phyloP scores from a whole-genome alignment of 75 land plant genomes.

The Sequoiadendron giganteum region DNA sequence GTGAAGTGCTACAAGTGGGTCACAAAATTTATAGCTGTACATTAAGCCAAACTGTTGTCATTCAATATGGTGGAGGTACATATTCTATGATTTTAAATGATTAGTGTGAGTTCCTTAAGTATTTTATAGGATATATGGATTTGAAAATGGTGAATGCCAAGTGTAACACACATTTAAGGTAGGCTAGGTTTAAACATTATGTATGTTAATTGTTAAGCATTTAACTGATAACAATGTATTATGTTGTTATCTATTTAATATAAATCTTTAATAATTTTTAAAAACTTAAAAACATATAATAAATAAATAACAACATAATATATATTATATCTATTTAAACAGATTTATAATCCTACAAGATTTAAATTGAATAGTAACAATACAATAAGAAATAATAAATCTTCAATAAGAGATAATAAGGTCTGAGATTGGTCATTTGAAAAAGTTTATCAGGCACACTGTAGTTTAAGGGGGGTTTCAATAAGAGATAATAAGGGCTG shows the following conservation, averaged over 20 bases:
- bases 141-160: background rate
- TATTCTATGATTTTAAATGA: background rate
- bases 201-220: no score
- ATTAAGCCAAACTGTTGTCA: background rate
- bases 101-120: background rate
- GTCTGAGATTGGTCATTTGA: background rate
- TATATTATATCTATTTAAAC: no score
- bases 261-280: no score
- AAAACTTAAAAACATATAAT: no score
- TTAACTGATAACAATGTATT: no score
- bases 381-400: background rate
- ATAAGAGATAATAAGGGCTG: background rate
- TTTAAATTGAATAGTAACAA: no score
- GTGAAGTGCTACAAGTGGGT: slow-evolving; percentile 2
- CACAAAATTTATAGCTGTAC: background rate
- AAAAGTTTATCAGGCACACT: no score
- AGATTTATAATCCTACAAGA: no score
- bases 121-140: background rate
- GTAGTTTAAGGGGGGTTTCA: no score
- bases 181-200: no score
- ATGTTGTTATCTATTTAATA: no score
- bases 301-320: no score
- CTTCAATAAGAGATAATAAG: background rate
- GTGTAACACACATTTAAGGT: background rate
- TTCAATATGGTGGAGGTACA: background rate